Base-by-base conservation (phyloP, 164 flowering plant genomes). In the Sedum album region DNA sequence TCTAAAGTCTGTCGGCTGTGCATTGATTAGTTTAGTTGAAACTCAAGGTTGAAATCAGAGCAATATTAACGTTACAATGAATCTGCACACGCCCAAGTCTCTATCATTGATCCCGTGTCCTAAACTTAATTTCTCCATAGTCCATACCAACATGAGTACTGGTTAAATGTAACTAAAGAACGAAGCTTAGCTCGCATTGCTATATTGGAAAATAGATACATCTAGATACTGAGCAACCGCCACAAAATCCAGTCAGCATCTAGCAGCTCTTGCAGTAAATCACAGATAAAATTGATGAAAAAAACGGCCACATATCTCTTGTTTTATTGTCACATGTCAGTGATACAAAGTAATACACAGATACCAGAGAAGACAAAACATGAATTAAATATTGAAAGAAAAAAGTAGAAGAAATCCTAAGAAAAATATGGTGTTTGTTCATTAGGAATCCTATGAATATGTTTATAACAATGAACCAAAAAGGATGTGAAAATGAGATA, bases 401-500 rank as follows among this genome's bases (percentile, higher is more conserved):
- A 26, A 57, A 55, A 57, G 53, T 48, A 48, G 21, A 3, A 25
- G 25, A 25, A 57, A 20, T 26, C 4, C 31, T 1, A 57, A 28
- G 57, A 57, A 57, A 14, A 57, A 57, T 28, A 33, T 30, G 33
- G 20, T 57, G 33, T 57, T 57, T 57, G 61, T 57, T 57, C 33
- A 57, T 13, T 1, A 9, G 48, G 17, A 44, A 44, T 44, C 48
- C 48, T 44, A 44, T 44, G 20, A 44, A 44, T 44, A 44, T 44
- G 48, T 44, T 44, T 44, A 44, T 44, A 44, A 44, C 17, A 44
- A 44, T 44, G 48, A 44, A 11, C 48, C 15, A 44, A 4, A 44
- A 44, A 44, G 1, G 17, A 44, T 44, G 48, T 44, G 48, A 41
- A 41, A 41, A 41, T 79, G 76, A 78, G 51, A 83, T 84, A 35